Percentiles rank a stretch among this genome's conserved stretches.
Evolutionary conservation across 192 early-diverging fungal genomes (phyloP).

Genomic region (Gigaspora rosea): DNA sequence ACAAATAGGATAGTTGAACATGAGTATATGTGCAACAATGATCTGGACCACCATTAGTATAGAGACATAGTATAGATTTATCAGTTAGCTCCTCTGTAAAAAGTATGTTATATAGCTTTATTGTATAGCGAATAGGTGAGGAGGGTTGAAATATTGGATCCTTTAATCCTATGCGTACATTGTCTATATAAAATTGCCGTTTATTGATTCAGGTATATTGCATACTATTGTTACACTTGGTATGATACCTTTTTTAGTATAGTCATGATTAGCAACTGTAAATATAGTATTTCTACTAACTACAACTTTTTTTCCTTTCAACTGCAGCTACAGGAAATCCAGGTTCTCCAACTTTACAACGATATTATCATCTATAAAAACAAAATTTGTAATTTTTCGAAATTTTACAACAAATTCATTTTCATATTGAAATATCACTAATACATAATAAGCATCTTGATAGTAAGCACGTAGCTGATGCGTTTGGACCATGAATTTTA

Average conservation of each 20-base stretch:
- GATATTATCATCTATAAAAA: too few relatives aligned
- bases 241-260: neutral
- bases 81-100: too few relatives aligned
- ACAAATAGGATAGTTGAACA: too few relatives aligned
- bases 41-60: too few relatives aligned
- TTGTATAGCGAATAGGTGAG: too few relatives aligned
- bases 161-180: too few relatives aligned
- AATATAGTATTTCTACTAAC: slow-evolving; percentile 1
- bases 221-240: neutral
- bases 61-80: too few relatives aligned
- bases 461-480: neutral
- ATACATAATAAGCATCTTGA: neutral
- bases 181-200: too few relatives aligned
- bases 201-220: neutral
- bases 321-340: neutral
- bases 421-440: neutral
- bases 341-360: too few relatives aligned
- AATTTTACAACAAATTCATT: neutral
- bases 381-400: neutral
- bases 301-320: neutral
- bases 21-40: too few relatives aligned
- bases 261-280: neutral
- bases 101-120: too few relatives aligned
- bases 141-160: too few relatives aligned
- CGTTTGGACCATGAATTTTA: neutral